Base-by-base conservation (phyloP, 2,329 filamentous ascomycete genomes). In the Fonsecaea multimorphosa region DNA sequence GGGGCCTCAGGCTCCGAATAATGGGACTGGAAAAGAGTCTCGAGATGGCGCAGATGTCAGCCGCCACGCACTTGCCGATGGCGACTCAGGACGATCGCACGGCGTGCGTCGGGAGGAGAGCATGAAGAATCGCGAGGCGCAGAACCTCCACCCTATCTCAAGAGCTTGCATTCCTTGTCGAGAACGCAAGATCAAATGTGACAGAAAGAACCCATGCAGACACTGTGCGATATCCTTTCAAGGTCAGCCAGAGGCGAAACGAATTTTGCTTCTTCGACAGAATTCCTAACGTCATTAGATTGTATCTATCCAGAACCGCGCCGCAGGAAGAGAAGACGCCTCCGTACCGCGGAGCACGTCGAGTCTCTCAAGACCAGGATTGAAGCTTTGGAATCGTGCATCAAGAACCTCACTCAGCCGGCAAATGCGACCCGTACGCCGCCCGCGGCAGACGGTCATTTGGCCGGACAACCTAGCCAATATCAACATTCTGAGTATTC, bases 101-200 rank as follows among this genome's bases (percentile, higher is more conserved):
- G 22, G 11, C 44, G 19, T 27, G 9, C 9, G 19, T 49, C 44
- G 11, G 11, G 22, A 49, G 38, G 22, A 19, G 29, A 32, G 34
- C 36, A 32, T 22, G 31, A 14, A 24, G 19, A 40, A 49, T 7
- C 29, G 32, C 29, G 44, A 29, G 44, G 44, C 27, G 19, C 40
- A 51, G n/a, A 53, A 31, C 22, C 46, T 36, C 12, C 58, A 16
- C 11, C 46, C 40, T 32, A 32, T 53, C 29, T 24, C 40, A 14
- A 52, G 40, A 19, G 58, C 58, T n/a, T 60, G 58, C 44, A 40
- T 7, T n/a, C 22, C 44, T 11, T 60, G 58, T 53, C 58, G 58
- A 22, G 36, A 52, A 32, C 29, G 58, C 31, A 60, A 60, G 44
- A 34, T 60, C n/a, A 60, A 22, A 34, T 60, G 58, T n/a, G 38